Base-by-base conservation (phyloP, 768 basidiomycete species). In the Cubamyces lactineus region DNA sequence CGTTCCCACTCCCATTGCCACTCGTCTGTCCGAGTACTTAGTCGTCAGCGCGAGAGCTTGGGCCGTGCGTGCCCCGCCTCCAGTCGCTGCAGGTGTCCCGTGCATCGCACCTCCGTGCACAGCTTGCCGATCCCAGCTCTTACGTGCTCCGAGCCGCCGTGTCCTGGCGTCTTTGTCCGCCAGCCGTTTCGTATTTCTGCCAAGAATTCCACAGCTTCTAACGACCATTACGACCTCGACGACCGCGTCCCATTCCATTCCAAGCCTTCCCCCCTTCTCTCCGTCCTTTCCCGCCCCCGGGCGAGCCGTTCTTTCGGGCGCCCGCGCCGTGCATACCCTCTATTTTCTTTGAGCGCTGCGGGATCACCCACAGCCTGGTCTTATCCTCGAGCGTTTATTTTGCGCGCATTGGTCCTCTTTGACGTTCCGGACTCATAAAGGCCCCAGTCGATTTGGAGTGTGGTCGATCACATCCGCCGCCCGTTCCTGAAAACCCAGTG, bases 401-500 rank as follows among this genome's bases (percentile, higher is more conserved):
- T 43, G 4, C 17, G 46, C n/a, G 24, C 17, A 30, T 12, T 40
- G 15, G 16, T 49, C 48, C 39, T 23, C 21, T 46, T 46, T 45
- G 28, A 17, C 21, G 56, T 48, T 59, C 57, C 57, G 57, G 59
- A 53, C 51, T 53, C 48, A 61, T 61, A 60, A 57, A 48, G 45
- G 64, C 53, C 49, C 59, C 50, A 57, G 53, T 19, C 54, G 42
- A 57, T 61, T 42, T 53, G 34, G 45, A 45, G 49, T 47, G 46
- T 61, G 40, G 57, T 65, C 65, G 65, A 66, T 66, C 65, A 63
- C 65, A 48, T 61, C 65, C 65, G 65, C 62, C 51, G 49, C 46
- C 46, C 51, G 66, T 67, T 53, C 63, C 66, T 67, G 61, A 57
- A 54, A 60, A 42, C 47, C 41, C 38, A 59, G 50, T 50, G 34